Evolutionary conservation across 164 flowering plant genomes (phyloP), one percentile per base, ranked within the genome.

Genomic region (Chimonanthus salicifolius): DNA sequence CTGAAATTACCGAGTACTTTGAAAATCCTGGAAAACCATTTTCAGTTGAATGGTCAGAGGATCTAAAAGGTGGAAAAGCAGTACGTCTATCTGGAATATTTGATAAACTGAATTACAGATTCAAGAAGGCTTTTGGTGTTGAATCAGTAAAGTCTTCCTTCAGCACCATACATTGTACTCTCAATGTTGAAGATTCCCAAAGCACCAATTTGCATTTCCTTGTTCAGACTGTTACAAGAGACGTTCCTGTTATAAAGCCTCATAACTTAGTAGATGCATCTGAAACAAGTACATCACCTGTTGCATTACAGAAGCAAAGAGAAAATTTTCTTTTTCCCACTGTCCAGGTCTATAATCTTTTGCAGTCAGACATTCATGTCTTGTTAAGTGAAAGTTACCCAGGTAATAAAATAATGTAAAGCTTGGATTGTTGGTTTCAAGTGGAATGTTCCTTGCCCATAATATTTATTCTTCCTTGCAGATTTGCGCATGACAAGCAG

Each of bases 261-360:
- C 86, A 80, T 70, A 83, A 73, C 62, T 72, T 73, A 47, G 74
- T 78, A 62, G 85, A 82, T 76, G 67, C 76, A 46, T 70, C 77
- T 66, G 83, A 78, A 64, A 82, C 69, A 76, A 81, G 64, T 69
- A 79, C 72, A 73, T 72, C 87, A 71, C 80, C 88, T 62, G 81
- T 88, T 75, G 87, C 94, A 47, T 74, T 93, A 70, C 93, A 80
- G 75, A 94, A 88, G 84, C 97, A 93, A 76, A 95, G 88, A 80
- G 94, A 92, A 77, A 89, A 93, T 49, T 90, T 85, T 84, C 80
- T 95, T 72, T 90, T 91, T 80, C 99, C 99, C 47, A 92, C 99
- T 4, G 83, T 95, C 16, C 83, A 78, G 72, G 89, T 95, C 67
- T 79, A 79, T 76, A 95, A 95, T 80, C 79, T 85, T 13, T 78